A percentile compares a stretch with the other conserved stretches of the same genome.
phyloP scores from a whole-genome alignment of 352 stramenopile species.

The Globisporangium echinulatum region DNA sequence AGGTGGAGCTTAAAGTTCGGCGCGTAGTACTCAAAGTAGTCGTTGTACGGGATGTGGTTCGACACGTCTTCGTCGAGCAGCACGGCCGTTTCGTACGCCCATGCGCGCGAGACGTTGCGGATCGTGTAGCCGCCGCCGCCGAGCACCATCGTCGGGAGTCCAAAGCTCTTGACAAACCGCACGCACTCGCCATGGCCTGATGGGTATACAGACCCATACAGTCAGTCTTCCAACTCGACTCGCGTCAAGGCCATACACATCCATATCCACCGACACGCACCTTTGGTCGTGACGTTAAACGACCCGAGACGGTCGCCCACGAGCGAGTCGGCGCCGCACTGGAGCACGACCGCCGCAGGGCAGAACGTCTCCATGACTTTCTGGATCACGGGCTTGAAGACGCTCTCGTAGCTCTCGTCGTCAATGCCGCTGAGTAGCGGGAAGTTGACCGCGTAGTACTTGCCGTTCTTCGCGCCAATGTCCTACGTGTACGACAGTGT shows the following conservation, averaged over 20 bases:
- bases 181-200: slow-evolving; percentile 93
- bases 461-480: slow-evolving; percentile 85
- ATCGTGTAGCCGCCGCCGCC: slow-evolving; percentile 98
- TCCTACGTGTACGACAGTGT: slow-evolving; percentile 86
- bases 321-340: slow-evolving; percentile 98
- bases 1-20: slow-evolving; percentile 84
- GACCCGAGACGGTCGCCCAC: slow-evolving; percentile 96
- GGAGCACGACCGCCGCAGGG: slow-evolving; percentile 95
- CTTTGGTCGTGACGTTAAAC: slow-evolving; percentile 98
- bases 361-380: slow-evolving; percentile 97
- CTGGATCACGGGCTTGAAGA: slow-evolving; percentile 91
- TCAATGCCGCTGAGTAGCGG: slow-evolving; percentile 98
- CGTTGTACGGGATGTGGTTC: slow-evolving; percentile 98
- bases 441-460: slow-evolving; percentile 99
- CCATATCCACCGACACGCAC: slow-evolving; percentile 19
- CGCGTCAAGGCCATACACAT: too few relatives aligned
- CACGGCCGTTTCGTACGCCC: slow-evolving; percentile 96
- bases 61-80: slow-evolving; percentile 87
- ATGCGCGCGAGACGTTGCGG: slow-evolving; percentile 93
- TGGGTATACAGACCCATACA: too few relatives aligned
- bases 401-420: slow-evolving; percentile 91
- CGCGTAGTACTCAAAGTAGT: slow-evolving; percentile 99
- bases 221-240: too few relatives aligned
- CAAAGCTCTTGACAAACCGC: slow-evolving; percentile 94
- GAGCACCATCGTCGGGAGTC: slow-evolving; percentile 94